Percentiles rank a stretch among this genome's conserved stretches.
Conservation (phyloP, 805 yeast genomes). For the Zygoascus ofunaensis region DNA sequence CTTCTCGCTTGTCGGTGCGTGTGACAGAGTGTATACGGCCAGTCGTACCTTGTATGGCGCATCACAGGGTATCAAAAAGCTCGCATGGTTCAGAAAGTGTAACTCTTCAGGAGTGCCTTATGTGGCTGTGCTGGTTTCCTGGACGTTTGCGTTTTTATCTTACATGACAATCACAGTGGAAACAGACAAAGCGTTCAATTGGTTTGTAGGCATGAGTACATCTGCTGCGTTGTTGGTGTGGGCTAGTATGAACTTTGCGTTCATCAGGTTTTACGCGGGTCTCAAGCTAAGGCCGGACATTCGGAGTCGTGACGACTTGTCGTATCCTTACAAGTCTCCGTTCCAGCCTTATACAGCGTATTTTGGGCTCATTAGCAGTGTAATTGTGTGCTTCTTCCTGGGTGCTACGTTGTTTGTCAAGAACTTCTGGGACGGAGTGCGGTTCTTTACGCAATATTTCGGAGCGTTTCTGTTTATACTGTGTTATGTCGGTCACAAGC, state of each 20-base stretch:
- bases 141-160: slow-evolving; percentile 50
- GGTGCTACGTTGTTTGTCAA: slow-evolving; percentile 54
- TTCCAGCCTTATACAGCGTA: slow-evolving; percentile 62
- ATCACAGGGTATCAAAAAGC: slow-evolving; percentile 50
- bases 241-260: slow-evolving; percentile 62
- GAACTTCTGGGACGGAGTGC: slow-evolving; percentile 49
- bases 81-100: slow-evolving; percentile 50
- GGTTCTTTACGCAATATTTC: slow-evolving; percentile 59
- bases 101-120: slow-evolving; percentile 64
- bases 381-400: slow-evolving; percentile 43
- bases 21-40: slow-evolving; percentile 52
- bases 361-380: slow-evolving; percentile 49
- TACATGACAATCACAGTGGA: slow-evolving; percentile 48
- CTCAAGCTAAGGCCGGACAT: slow-evolving; percentile 54
- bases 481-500: slow-evolving; percentile 46
- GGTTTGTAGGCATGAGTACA: slow-evolving; percentile 57
- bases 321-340: slow-evolving; percentile 62
- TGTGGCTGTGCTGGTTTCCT: slow-evolving; percentile 55
- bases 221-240: slow-evolving; percentile 73
- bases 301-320: slow-evolving; percentile 44
- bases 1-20: slow-evolving; percentile 49
- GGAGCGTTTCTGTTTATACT: slow-evolving; percentile 44
- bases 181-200: slow-evolving; percentile 56
- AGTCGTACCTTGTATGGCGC: slow-evolving; percentile 45
- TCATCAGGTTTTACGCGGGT: slow-evolving; percentile 55